Evolutionary conservation across 768 basidiomycete genomes (phyloP).

Genomic region (Leccinum disarticulatum): DNA sequence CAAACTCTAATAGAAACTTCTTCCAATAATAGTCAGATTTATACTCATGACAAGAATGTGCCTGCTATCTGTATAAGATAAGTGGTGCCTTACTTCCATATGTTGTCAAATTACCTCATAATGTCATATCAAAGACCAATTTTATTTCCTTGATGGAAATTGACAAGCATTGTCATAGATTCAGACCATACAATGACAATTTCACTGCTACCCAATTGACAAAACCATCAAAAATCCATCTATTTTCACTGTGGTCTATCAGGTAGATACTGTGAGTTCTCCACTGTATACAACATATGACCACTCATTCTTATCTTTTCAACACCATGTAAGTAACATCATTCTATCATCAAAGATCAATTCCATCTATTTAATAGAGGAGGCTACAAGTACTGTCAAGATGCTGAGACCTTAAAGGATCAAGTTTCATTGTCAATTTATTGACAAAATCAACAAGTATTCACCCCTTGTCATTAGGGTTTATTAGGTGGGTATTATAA

Average conservation of each 20-base stretch:
- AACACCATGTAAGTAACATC: background rate
- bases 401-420: background rate
- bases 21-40: no score
- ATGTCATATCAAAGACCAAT: background rate
- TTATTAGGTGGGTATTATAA: background rate
- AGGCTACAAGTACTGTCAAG: background rate
- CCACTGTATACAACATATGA: background rate
- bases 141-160: background rate
- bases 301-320: background rate
- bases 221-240: background rate
- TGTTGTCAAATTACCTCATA: background rate
- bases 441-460: background rate
- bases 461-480: background rate
- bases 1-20: background rate
- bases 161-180: background rate
- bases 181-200: background rate
- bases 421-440: background rate
- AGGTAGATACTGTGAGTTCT: background rate
- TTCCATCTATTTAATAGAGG: background rate
- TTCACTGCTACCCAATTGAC: background rate
- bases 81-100: no score
- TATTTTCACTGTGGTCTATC: background rate
- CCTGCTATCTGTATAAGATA: background rate
- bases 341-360: background rate
- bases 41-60: background rate